phyloP scores from a whole-genome alignment of 2,329 filamentous ascomycete genomes.

The Graphilbum sp. region DNA sequence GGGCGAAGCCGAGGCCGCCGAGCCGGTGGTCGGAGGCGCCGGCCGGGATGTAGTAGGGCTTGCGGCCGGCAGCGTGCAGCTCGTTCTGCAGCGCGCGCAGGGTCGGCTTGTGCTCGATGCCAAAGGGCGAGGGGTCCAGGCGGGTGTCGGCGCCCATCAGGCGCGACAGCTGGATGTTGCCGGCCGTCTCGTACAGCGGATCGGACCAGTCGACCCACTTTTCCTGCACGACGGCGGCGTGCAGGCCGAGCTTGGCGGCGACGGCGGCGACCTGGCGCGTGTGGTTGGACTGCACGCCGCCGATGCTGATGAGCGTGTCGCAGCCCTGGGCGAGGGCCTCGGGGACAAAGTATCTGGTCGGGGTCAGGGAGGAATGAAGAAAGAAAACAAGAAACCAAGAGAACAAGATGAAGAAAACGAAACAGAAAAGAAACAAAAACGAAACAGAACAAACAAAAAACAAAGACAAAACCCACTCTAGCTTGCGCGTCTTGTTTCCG shows the following conservation, averaged over 20 bases:
- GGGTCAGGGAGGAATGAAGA: background rate
- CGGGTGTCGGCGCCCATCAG: slow-evolving; percentile 50
- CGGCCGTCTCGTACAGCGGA: slow-evolving; percentile 43
- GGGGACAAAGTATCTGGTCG: slow-evolving; percentile 39
- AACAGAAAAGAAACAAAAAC: background rate
- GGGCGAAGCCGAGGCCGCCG: slow-evolving; percentile 52
- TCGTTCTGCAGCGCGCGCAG: slow-evolving; percentile 35
- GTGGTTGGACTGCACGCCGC: slow-evolving; percentile 55
- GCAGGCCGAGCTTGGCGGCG: slow-evolving; percentile 39
- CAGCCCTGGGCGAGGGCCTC: slow-evolving; percentile 40
- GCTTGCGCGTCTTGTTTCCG: slow-evolving; percentile 54
- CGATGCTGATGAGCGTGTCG: slow-evolving; percentile 49
- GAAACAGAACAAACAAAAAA: background rate
- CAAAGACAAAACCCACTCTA: slow-evolving; percentile 29
- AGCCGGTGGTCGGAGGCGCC: slow-evolving; percentile 55
- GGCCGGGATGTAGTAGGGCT: slow-evolving; percentile 57
- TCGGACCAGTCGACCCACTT: slow-evolving; percentile 51
- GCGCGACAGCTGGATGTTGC: slow-evolving; percentile 55
- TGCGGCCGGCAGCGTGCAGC: slow-evolving; percentile 18
- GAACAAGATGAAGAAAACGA: slow-evolving; percentile 6
- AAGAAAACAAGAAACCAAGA: background rate
- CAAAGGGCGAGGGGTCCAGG: slow-evolving; percentile 43
- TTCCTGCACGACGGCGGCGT: slow-evolving; percentile 44
- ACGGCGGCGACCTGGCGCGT: slow-evolving; percentile 51
- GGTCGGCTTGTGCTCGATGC: slow-evolving; percentile 52